A percentile compares a stretch with the other conserved stretches of the same genome.
Conservation (phyloP, 2,329 filamentous ascomycete species). For the Cladophialophora exuberans region DNA sequence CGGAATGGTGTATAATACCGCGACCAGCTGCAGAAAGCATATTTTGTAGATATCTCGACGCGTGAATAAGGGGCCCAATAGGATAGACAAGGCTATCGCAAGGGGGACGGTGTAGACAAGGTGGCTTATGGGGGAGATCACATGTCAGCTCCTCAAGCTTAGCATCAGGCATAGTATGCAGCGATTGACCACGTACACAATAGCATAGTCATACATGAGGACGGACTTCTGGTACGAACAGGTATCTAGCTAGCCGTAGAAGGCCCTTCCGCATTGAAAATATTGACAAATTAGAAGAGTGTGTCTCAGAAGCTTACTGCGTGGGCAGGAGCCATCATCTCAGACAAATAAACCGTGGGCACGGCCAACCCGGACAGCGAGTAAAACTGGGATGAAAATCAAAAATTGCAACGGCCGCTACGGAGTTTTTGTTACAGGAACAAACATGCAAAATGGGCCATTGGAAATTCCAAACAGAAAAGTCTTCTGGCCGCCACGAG, state of each 20-base stretch:
- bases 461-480: background rate
- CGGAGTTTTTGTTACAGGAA: no score
- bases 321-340: slow-evolving; percentile 10
- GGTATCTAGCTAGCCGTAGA: no score
- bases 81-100: slow-evolving; percentile 60
- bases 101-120: slow-evolving; percentile 69
- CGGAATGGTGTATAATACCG: slow-evolving; percentile 69
- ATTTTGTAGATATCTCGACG: slow-evolving; percentile 66
- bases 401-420: no score
- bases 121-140: slow-evolving; percentile 51
- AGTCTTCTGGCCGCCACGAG: slow-evolving; percentile 6
- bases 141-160: background rate
- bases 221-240: background rate
- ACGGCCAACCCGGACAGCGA: background rate
- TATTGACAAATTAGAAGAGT: no score
- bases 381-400: no score
- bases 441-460: no score
- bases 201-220: slow-evolving; percentile 56
- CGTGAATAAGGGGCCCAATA: slow-evolving; percentile 65
- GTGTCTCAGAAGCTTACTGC: slow-evolving; percentile 10
- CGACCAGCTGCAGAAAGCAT: slow-evolving; percentile 63
- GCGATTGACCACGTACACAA: slow-evolving; percentile 60
- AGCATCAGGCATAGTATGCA: background rate
- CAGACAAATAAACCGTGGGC: slow-evolving; percentile 4
- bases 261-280: no score